Evolutionary conservation across 305 asterid species (phyloP), one percentile per base, ranked within the genome.

Genomic region (Striga hermonthica): DNA sequence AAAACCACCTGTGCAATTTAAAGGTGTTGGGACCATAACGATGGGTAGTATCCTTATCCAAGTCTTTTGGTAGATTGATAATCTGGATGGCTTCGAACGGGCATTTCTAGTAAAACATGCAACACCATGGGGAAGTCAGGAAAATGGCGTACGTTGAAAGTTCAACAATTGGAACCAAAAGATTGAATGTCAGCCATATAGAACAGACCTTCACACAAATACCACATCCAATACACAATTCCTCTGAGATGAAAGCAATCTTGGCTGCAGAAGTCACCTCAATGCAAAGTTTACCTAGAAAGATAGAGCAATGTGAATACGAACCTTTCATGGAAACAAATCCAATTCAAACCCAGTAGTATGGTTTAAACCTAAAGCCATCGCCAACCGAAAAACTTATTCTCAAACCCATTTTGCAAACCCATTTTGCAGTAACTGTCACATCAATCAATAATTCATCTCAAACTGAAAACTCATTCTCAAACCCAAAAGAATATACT

Each of bases 11-110:
- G 64, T 92, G 97, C 89, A 90, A 73, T 68, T 92, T 92, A 74
- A 92, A 92, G 64, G 98, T 84, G 78, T 90, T 90, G 13, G 96
- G 95, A 74, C 98, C 98, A 74, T 92, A 92, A 65, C 98, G 95
- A 75, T 90, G 98, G 63, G 97, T 90, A 16, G 98, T 92, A 65
- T 92, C 98, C 81, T 87, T 92, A 43, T 87, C 91, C 86, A 92
- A 77, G 78, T 92, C 95, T 74, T 87, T 92, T 5, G 97, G 97
- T 37, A 92, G 79, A 78, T 92, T 89, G 76, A 92, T 92, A 75
- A 92, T 90, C 83, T 87, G 95, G 57, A 90, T 89, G 50, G 98
- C 97, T 75, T 88, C 98, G 74, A 91, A 91, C 16, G 98, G 98
- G 62, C 98, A 91, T 88, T 88, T 91, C 98, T 91, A 81, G 41